Evolutionary conservation across 2,329 filamentous ascomycete species (phyloP).

Genomic region (Xylariaceae sp.): DNA sequence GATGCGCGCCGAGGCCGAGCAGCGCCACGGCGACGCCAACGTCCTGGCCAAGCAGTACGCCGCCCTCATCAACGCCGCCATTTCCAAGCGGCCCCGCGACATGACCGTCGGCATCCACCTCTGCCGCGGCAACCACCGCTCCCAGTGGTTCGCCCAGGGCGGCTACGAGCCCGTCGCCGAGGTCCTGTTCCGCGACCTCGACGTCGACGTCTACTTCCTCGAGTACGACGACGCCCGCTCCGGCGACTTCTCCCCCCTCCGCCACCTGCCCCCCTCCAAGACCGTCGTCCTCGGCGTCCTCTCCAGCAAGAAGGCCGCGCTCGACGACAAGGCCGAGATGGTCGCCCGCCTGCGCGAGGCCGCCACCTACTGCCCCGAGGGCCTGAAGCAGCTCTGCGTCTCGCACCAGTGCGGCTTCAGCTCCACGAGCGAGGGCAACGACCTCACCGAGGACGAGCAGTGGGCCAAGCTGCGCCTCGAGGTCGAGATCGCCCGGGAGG

Average conservation of each 20-base stretch:
- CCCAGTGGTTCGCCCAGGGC: conserved; percentile 53
- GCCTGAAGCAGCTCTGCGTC: conserved; percentile 50
- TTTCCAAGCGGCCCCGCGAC: conserved; percentile 46
- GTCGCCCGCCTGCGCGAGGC: conserved; percentile 39
- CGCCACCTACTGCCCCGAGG: conserved; percentile 42
- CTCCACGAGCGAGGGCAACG: conserved; percentile 53
- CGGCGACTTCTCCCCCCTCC: conserved; percentile 50
- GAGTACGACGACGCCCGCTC: conserved; percentile 55
- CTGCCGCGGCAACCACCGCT: conserved; percentile 53
- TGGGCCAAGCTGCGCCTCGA: conserved; percentile 53
- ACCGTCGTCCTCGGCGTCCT: conserved; percentile 52
- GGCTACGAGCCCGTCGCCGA: conserved; percentile 56
- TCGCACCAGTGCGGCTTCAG: conserved; percentile 56
- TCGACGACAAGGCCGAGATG: conserved; percentile 43
- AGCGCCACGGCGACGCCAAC: conserved; percentile 46
- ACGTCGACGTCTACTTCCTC: conserved; percentile 56
- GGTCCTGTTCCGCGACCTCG: conserved; percentile 51
- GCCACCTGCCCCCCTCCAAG: conserved; percentile 50
- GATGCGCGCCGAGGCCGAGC: conserved; percentile 49
- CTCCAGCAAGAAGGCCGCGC: conserved; percentile 52
- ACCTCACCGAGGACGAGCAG: conserved; percentile 51
- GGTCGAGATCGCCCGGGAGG: conserved; percentile 52
- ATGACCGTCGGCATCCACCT: conserved; percentile 54
- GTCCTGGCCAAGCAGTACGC: conserved; percentile 48
- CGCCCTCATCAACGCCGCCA: conserved; percentile 49